Evolutionary conservation across 2,329 filamentous ascomycete species (phyloP), one percentile per base, ranked within the genome.

Genomic region (Penicillium capsulatum): DNA sequence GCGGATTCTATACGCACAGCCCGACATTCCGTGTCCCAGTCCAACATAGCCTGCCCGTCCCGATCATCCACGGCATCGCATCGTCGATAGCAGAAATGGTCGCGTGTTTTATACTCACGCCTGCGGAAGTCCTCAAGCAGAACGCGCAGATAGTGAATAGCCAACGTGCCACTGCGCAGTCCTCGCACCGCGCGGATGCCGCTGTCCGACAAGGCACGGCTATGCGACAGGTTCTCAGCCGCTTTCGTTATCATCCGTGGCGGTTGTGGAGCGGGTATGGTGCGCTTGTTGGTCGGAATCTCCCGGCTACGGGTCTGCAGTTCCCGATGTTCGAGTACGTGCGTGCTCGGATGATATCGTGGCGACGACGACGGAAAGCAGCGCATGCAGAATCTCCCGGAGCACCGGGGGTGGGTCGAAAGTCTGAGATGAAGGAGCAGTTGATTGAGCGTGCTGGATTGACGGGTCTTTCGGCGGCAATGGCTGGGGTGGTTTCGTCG

Each of bases 61-160:
- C 87, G 0, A 50, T 88, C 7, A 76, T 89, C 39, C 84, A 95
- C 60, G 77, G 84, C 4, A 65, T 77, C 3, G 83, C 88, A 9
- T 94, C 87, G 1, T 83, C 81, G 2, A 67, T 80, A 11, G 90
- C 84, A 1, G 90, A 96, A 65, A 77, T 89, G 51, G 85, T 88
- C 3, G 90, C 87, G 4, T 95, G 90, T 59, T 74, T 88, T 14
- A 86, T 95, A 45, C 77, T 95, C 24, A 91, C 89, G 0, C 90
- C 89, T 0, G 87, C 88, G 10, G 89, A 95, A 62, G 86, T 94
- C 6, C 79, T 95, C 48, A 95, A 96, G 68, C 89, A 94, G 61
- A 95, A 95, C 64, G 88, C 90, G 0, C 89, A 95, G 64, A 89
- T 95, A 76, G 72, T 92, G 1, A 71, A 71, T 15, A 56, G 50